Evolutionary conservation across 306 rosid genomes (phyloP), one percentile per base, ranked within the genome.

Genomic region (Glycine latifolia): DNA sequence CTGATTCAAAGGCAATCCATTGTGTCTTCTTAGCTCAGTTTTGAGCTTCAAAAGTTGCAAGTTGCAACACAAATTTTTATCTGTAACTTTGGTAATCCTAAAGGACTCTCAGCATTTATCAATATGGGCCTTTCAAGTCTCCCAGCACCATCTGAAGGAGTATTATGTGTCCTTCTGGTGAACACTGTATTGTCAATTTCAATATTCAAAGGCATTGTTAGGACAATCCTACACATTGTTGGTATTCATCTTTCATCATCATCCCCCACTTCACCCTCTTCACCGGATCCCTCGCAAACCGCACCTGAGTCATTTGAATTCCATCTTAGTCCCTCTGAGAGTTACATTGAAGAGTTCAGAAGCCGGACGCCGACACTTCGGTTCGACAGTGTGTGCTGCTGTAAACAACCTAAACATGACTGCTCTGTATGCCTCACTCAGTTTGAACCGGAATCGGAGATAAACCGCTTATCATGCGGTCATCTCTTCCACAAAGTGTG

Each of bases 61-160:
- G 17, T 67, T 62, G 35, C 17, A 35, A 49, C 41, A 46, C 69
- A 77, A 52, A 52, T 46, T 33, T 26, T 26, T 26, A 69, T 71
- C 39, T 49, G 58, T 58, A 49, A 68, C 33, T 53, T 26, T 26
- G 37, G 43, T 61, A 26, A 13, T 65, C 60, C 58, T 35, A 44
- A 4, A 43, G 72, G 68, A 71, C 7, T 44, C 73, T 73, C 33
- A 31, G 14, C 37, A 35, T 85, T 68, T 77, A 66, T 59, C 73
- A 82, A 76, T 80, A 95, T 95, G 99, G 99, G 99, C 65, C 94
- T 95, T 60, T 90, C 95, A 73, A 93, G 89, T 91, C 97, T 95
- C 8, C 98, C 99, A 79, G 88, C 99, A 82, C 97, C 94, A 81
- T 91, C 97, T 31, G 97, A 93, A 89, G 99, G 99, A 81, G 91